Base-by-base conservation (phyloP, 768 basidiomycete genomes). In the Tylopilus plumbeoviolaceoides region DNA sequence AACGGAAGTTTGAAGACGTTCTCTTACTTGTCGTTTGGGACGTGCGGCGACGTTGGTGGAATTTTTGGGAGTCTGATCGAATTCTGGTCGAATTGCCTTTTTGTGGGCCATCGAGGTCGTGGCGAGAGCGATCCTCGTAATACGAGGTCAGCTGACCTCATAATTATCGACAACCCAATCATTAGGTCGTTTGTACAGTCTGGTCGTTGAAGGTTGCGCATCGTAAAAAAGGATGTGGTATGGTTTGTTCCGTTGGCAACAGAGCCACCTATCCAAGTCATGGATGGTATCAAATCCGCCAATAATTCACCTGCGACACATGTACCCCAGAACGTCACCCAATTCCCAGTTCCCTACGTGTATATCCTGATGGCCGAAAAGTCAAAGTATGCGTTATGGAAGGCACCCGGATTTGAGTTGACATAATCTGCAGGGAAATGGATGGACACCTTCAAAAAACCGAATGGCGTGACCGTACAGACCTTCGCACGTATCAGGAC, bases 311-410 rank as follows among this genome's bases (percentile, higher is more conserved):
- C 45, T 35, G 53, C 47, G 15, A 33, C 12, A 25, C 25, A 49
- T 39, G 21, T 31, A 42, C 21, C 30, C 51, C 38, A 10, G 23
- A 33, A 44, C 10, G n/a, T 20, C 35, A 44, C 35, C 30, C n/a
- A 17, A 40, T 25, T 21, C 47, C 9, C 33, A 39, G 18, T 45
- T 18, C 49, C 10, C 58, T 65, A 76, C 25, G 62, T 69, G 65
- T 81, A 83, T 28, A 82, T 70, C 53, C 76, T 78, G 48, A 89
- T 67, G 46, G 78, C 79, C 44, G 77, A 75, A 64, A 91, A 78
- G 41, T 87, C 80, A 70, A 87, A 91, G 73, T 82, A 89, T 0
- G 89, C 86, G 30, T 85, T 72, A 10, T 59, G 57, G 69, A 90
- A 90, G 11, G 83, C 84, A 4, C 69, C 65, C 1, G 89, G 89